Percentiles rank a stretch among this genome's conserved stretches.
Evolutionary conservation across 345 rosid species (phyloP).

Genomic region (Xanthoceras sorbifolium): DNA sequence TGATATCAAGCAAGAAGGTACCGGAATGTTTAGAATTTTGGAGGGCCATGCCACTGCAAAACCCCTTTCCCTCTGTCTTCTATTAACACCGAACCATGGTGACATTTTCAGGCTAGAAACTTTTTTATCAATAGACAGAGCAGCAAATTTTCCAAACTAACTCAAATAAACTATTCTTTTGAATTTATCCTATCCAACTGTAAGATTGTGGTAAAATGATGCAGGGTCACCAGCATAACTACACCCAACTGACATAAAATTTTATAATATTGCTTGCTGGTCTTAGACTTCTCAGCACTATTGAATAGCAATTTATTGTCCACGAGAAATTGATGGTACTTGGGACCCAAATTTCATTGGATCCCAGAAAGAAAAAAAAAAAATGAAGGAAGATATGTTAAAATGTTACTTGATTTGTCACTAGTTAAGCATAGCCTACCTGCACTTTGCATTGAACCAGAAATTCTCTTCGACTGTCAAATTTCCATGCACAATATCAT

Average conservation of each 20-base stretch:
- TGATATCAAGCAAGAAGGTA: too few species aligned
- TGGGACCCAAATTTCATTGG: constrained; percentile 1
- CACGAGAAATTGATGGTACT: background rate
- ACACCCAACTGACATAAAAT: background rate
- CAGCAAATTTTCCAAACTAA: background rate
- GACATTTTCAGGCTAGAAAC: background rate
- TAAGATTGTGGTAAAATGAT: background rate
- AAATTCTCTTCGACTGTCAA: constrained; percentile 95
- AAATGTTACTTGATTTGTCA: background rate
- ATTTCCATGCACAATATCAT: constrained; percentile 93
- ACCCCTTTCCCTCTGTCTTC: background rate
- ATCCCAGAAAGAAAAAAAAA: background rate
- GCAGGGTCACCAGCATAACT: background rate
- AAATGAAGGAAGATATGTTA: background rate
- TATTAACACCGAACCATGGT: background rate
- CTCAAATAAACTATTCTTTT: constrained; percentile 3
- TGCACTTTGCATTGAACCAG: constrained; percentile 94
- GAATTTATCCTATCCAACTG: background rate
- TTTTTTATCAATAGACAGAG: background rate
- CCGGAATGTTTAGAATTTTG: too few species aligned
- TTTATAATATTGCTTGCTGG: background rate
- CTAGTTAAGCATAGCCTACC: constrained; percentile 34
- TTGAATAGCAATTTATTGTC: background rate
- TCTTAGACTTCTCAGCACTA: background rate
- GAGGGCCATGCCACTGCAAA: background rate